A percentile compares a stretch with the other conserved stretches of the same genome.
Conservation (phyloP, 192 early-diverging fungal species). For the Umbelopsis sp. region DNA sequence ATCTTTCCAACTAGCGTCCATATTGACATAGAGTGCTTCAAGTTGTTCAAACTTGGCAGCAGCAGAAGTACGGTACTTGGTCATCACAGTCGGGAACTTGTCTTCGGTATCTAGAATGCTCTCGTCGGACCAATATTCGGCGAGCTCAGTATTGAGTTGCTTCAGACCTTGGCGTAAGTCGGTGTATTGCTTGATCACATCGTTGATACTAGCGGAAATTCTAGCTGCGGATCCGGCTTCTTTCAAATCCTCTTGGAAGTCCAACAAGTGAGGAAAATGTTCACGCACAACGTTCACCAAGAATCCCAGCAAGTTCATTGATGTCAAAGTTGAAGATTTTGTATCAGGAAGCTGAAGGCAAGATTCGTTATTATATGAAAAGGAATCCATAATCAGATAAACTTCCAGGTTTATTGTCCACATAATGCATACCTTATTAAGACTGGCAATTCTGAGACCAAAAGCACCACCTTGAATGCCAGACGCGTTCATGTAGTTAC, state of each 20-base stretch:
- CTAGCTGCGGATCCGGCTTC: conserved; percentile 65
- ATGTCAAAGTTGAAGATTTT: conserved; percentile 66
- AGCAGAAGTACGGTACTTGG: conserved; percentile 60
- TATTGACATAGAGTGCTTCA: conserved; percentile 56
- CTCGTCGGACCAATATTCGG: conserved; percentile 38
- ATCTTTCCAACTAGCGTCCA: conserved; percentile 69
- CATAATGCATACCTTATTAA: conserved; percentile 58
- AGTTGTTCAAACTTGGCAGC: conserved; percentile 59
- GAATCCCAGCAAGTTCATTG: conserved; percentile 73
- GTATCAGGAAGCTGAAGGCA: conserved; percentile 78
- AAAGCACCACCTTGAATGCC: conserved; percentile 80
- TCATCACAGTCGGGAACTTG: conserved; percentile 66
- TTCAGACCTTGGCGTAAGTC: conserved; percentile 41
- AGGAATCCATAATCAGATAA: not conserved
- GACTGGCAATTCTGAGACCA: conserved; percentile 78
- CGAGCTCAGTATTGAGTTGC: conserved; percentile 46
- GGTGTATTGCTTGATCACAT: conserved; percentile 35
- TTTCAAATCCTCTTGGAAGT: conserved; percentile 67
- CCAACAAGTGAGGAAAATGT: conserved; percentile 58
- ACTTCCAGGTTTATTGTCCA: not conserved
- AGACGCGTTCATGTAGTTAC: conserved; percentile 83
- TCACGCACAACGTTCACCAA: conserved; percentile 64
- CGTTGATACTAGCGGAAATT: conserved; percentile 36
- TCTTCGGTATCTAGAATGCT: conserved; percentile 54
- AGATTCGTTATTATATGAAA: not conserved